Base-by-base conservation (phyloP, 305 asterid genomes). In the Nicotiana rustica region DNA sequence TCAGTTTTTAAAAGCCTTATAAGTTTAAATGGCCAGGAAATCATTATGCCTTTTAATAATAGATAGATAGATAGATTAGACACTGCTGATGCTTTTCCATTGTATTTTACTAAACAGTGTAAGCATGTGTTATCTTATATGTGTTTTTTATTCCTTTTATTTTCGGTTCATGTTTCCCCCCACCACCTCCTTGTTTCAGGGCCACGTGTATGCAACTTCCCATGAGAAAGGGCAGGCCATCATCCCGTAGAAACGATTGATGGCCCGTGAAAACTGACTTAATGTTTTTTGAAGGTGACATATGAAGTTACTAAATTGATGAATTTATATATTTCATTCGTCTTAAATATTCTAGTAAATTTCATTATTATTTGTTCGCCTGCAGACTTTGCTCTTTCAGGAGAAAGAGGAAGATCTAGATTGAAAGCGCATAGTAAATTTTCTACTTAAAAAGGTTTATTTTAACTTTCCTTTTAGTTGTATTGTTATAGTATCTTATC, bases 391-490 rank as follows among this genome's bases (percentile, higher is more conserved):
- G 81, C 89, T 62, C 79, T 94, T 80, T 91, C 95, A 25, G 29
- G 83, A 70, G 99, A 94, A 81, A 88, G 98, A 85, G 88, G 99
- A 85, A 88, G 84, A 85, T 93, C 97, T 75, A 89, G 99, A 90
- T 86, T 88, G 56, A 91, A 84, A 82, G 59, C 95, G 97, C 84
- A 89, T 96, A 97, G 99, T 96, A 85, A 31, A 10, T 57, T 18
- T 47, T 6, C 79, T 25, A 2, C 35, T 31, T 31, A 31, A 31
- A 31, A 31, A 31, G 35, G 35, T 31, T 3, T 31, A 31, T 31
- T 73, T 21, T 73, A 73, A 21, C 79, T 73, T 33, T 47, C 25
- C 21, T 56, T 73, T 49, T 21, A 7, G 6, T 59, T 5, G 41
- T 3, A 73, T 13, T 71, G 6, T 25, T 21, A 61, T 73, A 61